Evolutionary conservation across 345 rosid genomes (phyloP), one percentile per base, ranked within the genome.

Genomic region (Kernera saxatilis): DNA sequence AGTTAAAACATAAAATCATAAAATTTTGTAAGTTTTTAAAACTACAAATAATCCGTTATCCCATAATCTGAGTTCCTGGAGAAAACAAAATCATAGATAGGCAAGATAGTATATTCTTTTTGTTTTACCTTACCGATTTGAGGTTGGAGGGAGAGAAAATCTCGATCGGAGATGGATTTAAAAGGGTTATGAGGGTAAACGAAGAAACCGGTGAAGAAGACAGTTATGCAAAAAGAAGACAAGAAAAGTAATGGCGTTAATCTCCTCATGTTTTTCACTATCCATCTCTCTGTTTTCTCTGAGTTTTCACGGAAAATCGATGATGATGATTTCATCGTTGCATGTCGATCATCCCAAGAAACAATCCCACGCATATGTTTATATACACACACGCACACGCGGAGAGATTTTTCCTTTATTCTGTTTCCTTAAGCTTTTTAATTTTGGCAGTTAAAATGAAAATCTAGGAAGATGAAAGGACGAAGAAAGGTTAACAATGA

Each of bases 101-200:
- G 50, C 27, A 50, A 26, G 19, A 45, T 46, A 5, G 2, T 27
- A 3, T 4, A 8, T 2, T 26, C 13, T 3, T 52, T 33, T 39
- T 6, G 48, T 44, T 74, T 41, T 75, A 76, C 75, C 75, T 69
- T 69, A 76, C 79, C 79, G 45, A 69, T 69, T 62, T 37, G 80
- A 33, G 79, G 74, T 19, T 51, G 65, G 57, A 64, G 39, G 55
- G 55, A 41, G 41, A 18, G 60, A 53, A 26, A 33, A 30, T 69
- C 59, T 61, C 46, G 90, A 76, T 66, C 77, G 25, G 73, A 9
- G 12, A 70, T 13, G 60, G 65, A 13, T 27, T 29, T 80, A 3
- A 79, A 72, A 72, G 90, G 88, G 82, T 75, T 80, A 14, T 81
- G 89, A 73, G 84, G 82, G 72, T 70, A 81, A 45, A 88, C 71